Evolutionary conservation across 2,329 filamentous ascomycete species (phyloP).

Genomic region (Fusarium floridanum): DNA sequence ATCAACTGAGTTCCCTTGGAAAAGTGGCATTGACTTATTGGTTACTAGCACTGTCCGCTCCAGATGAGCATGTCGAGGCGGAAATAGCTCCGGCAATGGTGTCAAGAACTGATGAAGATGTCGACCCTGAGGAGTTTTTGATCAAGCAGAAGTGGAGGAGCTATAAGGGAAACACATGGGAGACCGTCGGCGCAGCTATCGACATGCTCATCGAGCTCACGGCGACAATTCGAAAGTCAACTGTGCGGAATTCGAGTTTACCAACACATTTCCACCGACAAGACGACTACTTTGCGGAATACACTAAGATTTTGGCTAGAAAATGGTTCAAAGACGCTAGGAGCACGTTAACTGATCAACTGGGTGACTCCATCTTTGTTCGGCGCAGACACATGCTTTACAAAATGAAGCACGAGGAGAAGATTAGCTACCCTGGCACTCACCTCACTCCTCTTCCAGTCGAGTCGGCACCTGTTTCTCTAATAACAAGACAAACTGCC

Average conservation of each 20-base stretch:
- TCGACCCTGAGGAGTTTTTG: background rate
- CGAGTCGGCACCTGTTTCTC: background rate
- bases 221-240: background rate
- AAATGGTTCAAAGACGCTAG: background rate
- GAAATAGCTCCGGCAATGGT: background rate
- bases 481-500: background rate
- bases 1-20: fast-evolving
- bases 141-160: background rate
- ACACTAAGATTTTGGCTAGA: background rate
- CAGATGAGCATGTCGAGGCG: background rate
- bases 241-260: background rate
- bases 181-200: background rate
- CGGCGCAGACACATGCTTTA: background rate
- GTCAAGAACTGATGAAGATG: background rate
- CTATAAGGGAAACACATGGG: background rate
- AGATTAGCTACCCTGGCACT: background rate
- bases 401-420: background rate
- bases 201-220: background rate
- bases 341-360: background rate
- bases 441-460: too few species aligned
- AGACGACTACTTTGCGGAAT: background rate
- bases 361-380: background rate
- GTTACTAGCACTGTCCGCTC: background rate
- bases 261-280: background rate
- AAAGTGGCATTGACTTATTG: background rate